Percentiles rank a stretch among this genome's conserved stretches.
Evolutionary conservation across 202 grass and related monocot species (phyloP).

Genomic region (Schoenoplectus tabernaemontani): DNA sequence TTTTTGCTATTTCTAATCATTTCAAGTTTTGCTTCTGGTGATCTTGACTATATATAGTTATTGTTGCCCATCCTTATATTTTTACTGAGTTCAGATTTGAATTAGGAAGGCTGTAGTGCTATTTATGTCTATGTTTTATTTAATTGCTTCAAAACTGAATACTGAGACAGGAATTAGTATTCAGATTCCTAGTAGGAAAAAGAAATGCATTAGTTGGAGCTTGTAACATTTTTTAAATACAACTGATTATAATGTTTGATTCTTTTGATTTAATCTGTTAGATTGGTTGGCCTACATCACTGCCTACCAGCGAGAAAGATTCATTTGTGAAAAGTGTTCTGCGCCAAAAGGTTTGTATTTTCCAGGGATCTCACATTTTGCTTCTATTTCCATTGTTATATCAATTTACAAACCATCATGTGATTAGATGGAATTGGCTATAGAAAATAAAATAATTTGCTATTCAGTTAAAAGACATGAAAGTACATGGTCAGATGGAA

Average conservation of each 20-base stretch:
- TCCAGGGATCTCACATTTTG: conserved; percentile 8
- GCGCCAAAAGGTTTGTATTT: conserved; percentile 53
- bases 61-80: neutral
- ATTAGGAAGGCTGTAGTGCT: neutral
- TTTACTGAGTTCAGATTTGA: neutral
- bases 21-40: neutral
- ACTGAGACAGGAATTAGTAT: neutral
- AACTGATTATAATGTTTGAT: neutral
- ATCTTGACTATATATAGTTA: neutral
- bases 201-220: neutral
- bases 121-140: conserved; percentile 1
- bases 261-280: conserved; percentile 27
- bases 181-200: neutral
- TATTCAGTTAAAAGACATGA: neutral
- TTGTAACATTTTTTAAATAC: neutral
- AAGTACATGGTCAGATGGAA: no score
- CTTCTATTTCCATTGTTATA: neutral
- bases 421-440: neutral
- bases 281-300: conserved; percentile 96
- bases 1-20: conserved; percentile 21
- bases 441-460: no score
- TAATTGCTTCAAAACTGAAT: neutral
- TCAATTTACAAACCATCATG: neutral
- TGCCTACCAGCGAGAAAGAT: conserved; percentile 92
- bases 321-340: conserved; percentile 79